Conservation (phyloP, 805 yeast species). For the Pichia thaimueangensis region DNA sequence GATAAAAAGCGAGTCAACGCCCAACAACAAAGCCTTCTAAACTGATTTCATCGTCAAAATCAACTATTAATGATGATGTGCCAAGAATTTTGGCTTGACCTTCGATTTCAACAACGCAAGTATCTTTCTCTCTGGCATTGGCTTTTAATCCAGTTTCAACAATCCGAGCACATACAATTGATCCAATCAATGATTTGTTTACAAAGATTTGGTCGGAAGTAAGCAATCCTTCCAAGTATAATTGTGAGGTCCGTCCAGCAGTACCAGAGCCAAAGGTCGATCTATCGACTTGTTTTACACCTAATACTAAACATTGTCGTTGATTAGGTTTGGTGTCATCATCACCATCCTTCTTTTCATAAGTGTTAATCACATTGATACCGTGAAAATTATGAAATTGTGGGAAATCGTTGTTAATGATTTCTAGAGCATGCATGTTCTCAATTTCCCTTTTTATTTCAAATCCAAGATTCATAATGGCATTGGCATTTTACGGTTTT, state of each 20-base stretch:
- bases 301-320: constrained; percentile 20
- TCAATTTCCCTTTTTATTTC: constrained; percentile 18
- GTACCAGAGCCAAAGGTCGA: constrained; percentile 28
- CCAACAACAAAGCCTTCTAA: constrained; percentile 18
- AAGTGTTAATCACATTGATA: constrained; percentile 15
- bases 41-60: constrained; percentile 19
- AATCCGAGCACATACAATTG: constrained; percentile 18
- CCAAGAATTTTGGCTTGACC: constrained; percentile 24
- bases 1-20: too few relatives aligned
- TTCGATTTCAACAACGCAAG: constrained; percentile 22
- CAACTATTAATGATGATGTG: constrained; percentile 19
- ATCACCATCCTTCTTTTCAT: constrained; percentile 6
- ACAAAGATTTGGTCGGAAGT: constrained; percentile 9
- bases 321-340: constrained; percentile 17
- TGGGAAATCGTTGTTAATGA: constrained; percentile 19
- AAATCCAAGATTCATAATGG: constrained; percentile 16
- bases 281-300: constrained; percentile 23
- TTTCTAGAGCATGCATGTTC: constrained; percentile 9
- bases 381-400: constrained; percentile 21
- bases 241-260: constrained; percentile 22
- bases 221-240: constrained; percentile 16
- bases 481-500: constrained; percentile 17
- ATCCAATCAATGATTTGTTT: constrained; percentile 25
- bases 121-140: constrained; percentile 16
- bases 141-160: constrained; percentile 16